Conservation (phyloP, 2,329 filamentous ascomycete genomes). For the Xylariaceae sp. region DNA sequence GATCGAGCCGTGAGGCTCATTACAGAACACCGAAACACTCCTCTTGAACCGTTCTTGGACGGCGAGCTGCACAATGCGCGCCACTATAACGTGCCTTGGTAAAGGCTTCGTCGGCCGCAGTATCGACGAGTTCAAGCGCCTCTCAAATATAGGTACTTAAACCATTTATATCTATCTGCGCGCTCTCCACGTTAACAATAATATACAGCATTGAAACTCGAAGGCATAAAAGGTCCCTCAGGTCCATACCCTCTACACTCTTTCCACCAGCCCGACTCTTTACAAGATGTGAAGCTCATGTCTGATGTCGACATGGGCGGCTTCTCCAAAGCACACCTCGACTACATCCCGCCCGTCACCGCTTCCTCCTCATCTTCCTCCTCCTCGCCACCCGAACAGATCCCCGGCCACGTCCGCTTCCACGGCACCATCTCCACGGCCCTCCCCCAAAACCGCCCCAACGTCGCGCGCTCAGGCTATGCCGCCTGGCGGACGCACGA, state of each 20-base stretch:
- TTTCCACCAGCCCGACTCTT: constrained; percentile 50
- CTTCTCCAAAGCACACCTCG: constrained; percentile 67
- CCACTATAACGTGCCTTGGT: constrained; percentile 37
- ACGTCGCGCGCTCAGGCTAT: constrained; percentile 76
- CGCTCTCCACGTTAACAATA: background rate
- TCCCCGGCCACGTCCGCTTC: constrained; percentile 64
- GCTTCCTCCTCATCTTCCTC: background rate
- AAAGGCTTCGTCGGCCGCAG: constrained; percentile 57
- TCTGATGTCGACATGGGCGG: constrained; percentile 84
- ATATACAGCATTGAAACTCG: constrained; percentile 59
- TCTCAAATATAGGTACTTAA: constrained; percentile 49
- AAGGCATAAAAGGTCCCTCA: constrained; percentile 62
- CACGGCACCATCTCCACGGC: constrained; percentile 84
- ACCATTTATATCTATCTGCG: background rate
- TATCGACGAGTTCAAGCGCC: constrained; percentile 55
- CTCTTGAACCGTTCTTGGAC: background rate
- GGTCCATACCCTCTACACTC: constrained; percentile 61
- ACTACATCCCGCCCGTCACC: constrained; percentile 16
- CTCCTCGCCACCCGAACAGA: background rate
- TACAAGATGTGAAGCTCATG: constrained; percentile 68
- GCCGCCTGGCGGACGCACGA: constrained; percentile 86
- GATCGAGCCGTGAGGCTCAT: constrained; percentile 29
- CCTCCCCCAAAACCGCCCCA: constrained; percentile 69
- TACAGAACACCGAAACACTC: constrained; percentile 2
- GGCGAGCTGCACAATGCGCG: constrained; percentile 38